Evolutionary conservation across 2,329 filamentous ascomycete genomes (phyloP).

Genomic region (Dryadomyces quercivorus): DNA sequence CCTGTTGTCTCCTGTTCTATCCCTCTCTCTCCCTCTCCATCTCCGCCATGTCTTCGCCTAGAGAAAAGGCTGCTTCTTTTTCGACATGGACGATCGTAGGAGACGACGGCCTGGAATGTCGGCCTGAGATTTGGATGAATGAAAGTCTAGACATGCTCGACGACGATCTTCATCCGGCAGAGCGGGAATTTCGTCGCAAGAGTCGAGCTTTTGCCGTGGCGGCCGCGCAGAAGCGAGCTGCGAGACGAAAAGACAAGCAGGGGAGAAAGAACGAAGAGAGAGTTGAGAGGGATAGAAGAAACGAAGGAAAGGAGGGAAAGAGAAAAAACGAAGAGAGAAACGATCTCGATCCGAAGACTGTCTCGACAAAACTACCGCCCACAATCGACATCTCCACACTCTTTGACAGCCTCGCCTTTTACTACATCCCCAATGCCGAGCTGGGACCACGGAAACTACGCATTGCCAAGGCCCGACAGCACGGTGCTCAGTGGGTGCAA

Average conservation of each 20-base stretch:
- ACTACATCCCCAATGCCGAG: constrained; percentile 74
- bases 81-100: neutral
- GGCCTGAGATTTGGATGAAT: no score
- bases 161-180: constrained; percentile 5
- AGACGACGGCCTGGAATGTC: neutral
- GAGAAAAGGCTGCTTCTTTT: constrained; percentile 7
- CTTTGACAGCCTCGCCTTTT: constrained; percentile 51
- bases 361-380: no score
- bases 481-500: constrained; percentile 61
- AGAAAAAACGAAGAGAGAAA: no score
- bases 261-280: neutral
- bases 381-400: constrained; percentile 31
- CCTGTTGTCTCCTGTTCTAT: neutral
- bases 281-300: no score
- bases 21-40: neutral
- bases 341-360: no score
- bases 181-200: constrained; percentile 22
- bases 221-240: neutral
- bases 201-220: constrained; percentile 15
- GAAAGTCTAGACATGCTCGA: neutral
- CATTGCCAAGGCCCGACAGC: constrained; percentile 63
- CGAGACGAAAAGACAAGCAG: neutral
- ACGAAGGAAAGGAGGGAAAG: no score
- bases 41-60: neutral
- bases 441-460: constrained; percentile 54